Base-by-base conservation (phyloP, 1,139 yeast genomes). In the Candida frijolesensis region DNA sequence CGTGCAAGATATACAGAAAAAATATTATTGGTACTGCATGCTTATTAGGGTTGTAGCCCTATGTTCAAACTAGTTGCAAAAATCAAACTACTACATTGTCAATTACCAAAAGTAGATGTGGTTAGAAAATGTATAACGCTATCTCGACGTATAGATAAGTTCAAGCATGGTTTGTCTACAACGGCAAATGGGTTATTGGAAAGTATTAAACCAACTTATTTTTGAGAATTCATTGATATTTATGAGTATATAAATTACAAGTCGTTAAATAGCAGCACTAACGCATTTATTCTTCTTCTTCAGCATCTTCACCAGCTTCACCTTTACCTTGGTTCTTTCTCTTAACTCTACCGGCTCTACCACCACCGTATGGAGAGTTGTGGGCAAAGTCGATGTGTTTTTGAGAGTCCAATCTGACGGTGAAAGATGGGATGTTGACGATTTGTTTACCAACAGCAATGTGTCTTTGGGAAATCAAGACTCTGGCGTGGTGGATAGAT, bases 301-400 rank as follows among this genome's bases (percentile, higher is more conserved):
- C 80, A 67, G 80, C 95, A 64, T 76, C 94, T 60, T 70, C 89
- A 59, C 74, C 94, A 57, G 73, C 91, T 63, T 72, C 83, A 65
- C 74, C 85, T 76, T 83, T 85, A 74, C 80, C 85, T 76, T 87
- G 89, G 85, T 88, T 85, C 83, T 84, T 92, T 89, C 99, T 91
- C 87, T 95, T 95, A 72, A 90, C 96, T 86, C 99, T 95, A 79
- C 99, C 99, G 68, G 99, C 95, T 84, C 99, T 94, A 69, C 97
- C 99, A 83, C 99, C 99, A 78, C 99, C 99, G 90, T 89, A 94
- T 79, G 99, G 99, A 65, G 99, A 94, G 78, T 89, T 90, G 76
- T 92, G 87, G 70, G 99, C 96, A 70, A 94, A 94, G 86, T 94
- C 99, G 81, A 94, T 91, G 91, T 95, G 99, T 89, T 94, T 94